Evolutionary conservation across 75 land plant species (phyloP), one percentile per base, ranked within the genome.

Genomic region (Selaginella tamariscina): DNA sequence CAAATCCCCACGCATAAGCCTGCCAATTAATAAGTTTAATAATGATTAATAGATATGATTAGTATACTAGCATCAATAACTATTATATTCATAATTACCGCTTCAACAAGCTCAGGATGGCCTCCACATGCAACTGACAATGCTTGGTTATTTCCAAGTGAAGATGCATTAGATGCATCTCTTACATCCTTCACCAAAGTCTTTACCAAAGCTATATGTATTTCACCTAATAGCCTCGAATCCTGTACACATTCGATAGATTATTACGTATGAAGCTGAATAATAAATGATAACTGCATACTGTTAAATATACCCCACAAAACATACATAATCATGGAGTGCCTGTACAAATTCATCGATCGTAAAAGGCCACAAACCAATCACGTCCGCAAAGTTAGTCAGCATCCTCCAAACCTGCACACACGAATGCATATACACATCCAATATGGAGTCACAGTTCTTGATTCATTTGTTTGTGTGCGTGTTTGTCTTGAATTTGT

Each of bases 1-100:
- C 85, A 79, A 95, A 95, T 9, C 99, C 99, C 96, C 99, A 95
- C 56, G 86, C 82, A 70, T 85, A 95, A 68, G 99, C 98, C 98
- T 93, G 75, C 24, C 5, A 71, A 24, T 21, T 18, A 67, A 33
- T 5, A 15, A 39, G 5, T 5, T 5, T 5, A 15, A 39, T 5
- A 5, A 5, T 39, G 5, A 5, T 39, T 15, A 5, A 5, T 5
- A 39, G 49, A 39, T 5, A 39, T 5, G 49, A 39, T 5, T 5
- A 39, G 15, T 5, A 39, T 5, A 56, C 54, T n/a, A n/a, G n/a
- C n/a, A n/a, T n/a, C n/a, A n/a, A n/a, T n/a, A n/a, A n/a, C n/a
- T n/a, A n/a, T n/a, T n/a, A n/a, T n/a, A n/a, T n/a, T n/a, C n/a
- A n/a, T n/a, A n/a, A 63, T 72, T 84, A 89, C 99, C 78, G 97